Evolutionary conservation across 2,329 filamentous ascomycete genomes (phyloP), one percentile per base, ranked within the genome.

Genomic region (Diaporthe aspalathi): DNA sequence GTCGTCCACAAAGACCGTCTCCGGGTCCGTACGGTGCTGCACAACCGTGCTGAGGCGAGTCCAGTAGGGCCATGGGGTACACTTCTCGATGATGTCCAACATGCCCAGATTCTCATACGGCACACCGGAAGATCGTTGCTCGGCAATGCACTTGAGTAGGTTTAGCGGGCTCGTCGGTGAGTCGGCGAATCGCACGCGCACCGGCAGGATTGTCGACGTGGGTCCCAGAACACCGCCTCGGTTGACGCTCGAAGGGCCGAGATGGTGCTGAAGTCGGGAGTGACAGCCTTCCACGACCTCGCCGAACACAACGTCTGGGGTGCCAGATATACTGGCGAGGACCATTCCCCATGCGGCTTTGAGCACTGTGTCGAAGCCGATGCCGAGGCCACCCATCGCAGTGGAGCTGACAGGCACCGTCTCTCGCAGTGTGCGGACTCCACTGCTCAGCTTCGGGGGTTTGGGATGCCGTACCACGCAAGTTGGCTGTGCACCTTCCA

Each of bases 281-380:
- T 85, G 83, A 24, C 85, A 84, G 1, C 85, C 85, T 14, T 85
- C 84, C 17, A 88, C 80, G 3, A 86, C 78, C 74, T 89, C 85
- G 9, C 88, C 89, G 70, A 90, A 90, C 4, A 89, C 82, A 8
- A 90, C 83, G 52, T 90, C 88, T 7, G 83, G 79, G 0, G 77
- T 80, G 0, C 81, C 84, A 0, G 86, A 84, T 12, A 89, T 78
- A 29, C 83, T 85, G 0, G 86, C 85, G 8, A 91, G 82, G 0
- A 87, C 83, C 72, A 87, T 83, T 0, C 87, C 85, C 88, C 89
- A 91, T 0, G 88, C 88, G 0, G 87, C 84, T 76, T 89, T 89
- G 43, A 90, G 80, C 3, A 90, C 82, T 0, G 86, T 84, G 71
- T 87, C 85, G 47, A 87, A 86, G 0, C 82, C 81, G 71, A 88